Conservation (phyloP, 805 yeast genomes). For the Sugiyamaella mastotermitis region DNA sequence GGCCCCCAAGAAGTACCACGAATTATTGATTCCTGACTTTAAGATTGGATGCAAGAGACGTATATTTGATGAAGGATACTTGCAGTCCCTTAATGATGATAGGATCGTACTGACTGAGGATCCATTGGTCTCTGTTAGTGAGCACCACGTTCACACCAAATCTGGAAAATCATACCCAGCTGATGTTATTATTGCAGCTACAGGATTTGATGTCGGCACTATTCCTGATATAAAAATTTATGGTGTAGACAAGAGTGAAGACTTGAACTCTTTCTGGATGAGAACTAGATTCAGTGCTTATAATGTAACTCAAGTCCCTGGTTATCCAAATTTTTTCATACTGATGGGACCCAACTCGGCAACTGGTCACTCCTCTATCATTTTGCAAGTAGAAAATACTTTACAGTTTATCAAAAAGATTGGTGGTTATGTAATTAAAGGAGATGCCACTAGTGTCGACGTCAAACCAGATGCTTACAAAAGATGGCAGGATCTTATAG, state of each 20-base stretch:
- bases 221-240: conserved; percentile 2
- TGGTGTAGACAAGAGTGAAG: conserved; percentile 13
- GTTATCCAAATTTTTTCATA: conserved; percentile 16
- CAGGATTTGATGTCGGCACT: conserved; percentile 12
- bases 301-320: conserved; percentile 15
- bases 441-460: conserved; percentile 9
- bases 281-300: conserved; percentile 15
- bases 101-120: conserved; percentile 12
- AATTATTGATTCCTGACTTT: conserved; percentile 14
- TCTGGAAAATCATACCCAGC: conserved; percentile 16
- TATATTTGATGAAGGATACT: conserved; percentile 16
- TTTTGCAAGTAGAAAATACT: conserved; percentile 17
- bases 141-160: conserved; percentile 12
- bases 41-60: conserved; percentile 16
- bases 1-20: conserved; percentile 16
- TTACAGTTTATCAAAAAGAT: conserved; percentile 13
- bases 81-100: conserved; percentile 7
- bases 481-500: conserved; percentile 11
- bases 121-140: conserved; percentile 10
- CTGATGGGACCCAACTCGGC: conserved; percentile 18
- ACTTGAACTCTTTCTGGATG: conserved; percentile 10
- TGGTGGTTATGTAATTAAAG: conserved; percentile 11
- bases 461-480: conserved; percentile 16
- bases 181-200: conserved; percentile 17
- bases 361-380: conserved; percentile 17